Percentiles rank a stretch among this genome's conserved stretches.
These are phyloP conservation scores for Didymella sp. DNA, from an alignment of 2,329 filamentous ascomycete species.

Conservation along the genomic window DNA sequence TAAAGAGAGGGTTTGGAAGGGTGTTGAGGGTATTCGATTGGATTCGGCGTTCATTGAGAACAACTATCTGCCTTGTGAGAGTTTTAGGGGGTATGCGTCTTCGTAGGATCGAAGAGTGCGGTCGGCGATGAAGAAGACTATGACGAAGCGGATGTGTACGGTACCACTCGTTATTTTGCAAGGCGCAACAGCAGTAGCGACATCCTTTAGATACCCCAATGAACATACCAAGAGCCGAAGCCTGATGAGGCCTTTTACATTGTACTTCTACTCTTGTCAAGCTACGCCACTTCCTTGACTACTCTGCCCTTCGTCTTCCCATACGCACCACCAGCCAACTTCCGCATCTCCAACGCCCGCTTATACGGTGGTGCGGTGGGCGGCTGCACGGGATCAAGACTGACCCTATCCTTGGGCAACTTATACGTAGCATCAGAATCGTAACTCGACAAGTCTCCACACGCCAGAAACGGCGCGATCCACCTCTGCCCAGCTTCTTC, in stretches of 20 bases:
- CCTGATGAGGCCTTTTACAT: background rate
- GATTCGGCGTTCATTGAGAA: conserved; percentile 53
- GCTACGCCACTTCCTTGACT: background rate
- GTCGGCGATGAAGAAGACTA: background rate
- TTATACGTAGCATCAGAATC: conserved; percentile 96
- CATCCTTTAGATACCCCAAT: background rate
- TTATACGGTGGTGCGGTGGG: conserved; percentile 97
- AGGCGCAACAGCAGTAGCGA: background rate
- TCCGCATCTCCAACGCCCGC: conserved; percentile 83
- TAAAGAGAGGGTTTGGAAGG: conserved; percentile 36
- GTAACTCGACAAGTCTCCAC: conserved; percentile 91
- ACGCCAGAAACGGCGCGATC: conserved; percentile 97
- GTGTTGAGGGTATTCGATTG: conserved; percentile 46
- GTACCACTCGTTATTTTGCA: too few relatives aligned
- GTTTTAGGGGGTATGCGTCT: conserved; percentile 38
- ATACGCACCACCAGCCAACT: conserved; percentile 76
- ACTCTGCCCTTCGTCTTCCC: conserved; percentile 67
- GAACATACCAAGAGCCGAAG: background rate
- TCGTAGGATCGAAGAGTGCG: background rate
- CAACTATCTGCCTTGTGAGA: conserved; percentile 46
- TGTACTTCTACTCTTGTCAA: background rate
- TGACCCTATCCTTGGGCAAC: conserved; percentile 83
- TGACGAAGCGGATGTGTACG: too few relatives aligned
- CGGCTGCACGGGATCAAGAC: conserved; percentile 89
- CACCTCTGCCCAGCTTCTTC: conserved; percentile 66